Evolutionary conservation across 2,329 filamentous ascomycete genomes (phyloP), one percentile per base, ranked within the genome.

Genomic region (Coniella lustricola): DNA sequence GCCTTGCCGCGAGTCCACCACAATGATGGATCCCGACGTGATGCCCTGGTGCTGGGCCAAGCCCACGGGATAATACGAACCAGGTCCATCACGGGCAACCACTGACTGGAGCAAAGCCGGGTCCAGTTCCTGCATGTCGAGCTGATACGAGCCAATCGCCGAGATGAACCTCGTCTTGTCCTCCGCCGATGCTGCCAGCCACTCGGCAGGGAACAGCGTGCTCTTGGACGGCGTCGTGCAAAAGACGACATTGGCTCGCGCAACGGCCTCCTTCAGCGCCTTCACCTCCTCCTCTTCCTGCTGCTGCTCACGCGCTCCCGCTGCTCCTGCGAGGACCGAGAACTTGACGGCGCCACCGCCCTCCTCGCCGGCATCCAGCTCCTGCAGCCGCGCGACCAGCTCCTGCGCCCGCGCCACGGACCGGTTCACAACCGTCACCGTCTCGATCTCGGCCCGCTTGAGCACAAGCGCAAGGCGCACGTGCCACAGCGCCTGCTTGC

Each of bases 401-500:
- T 60, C 2, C 60, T 56, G 18, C 62, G 55, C 46, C 12, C 54
- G 49, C 7, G 37, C 44, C 32, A 25, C 38, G 0, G 64, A 64
- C 0, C 64, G 60, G 29, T 68, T 68, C 8, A 68, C 60, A 3
- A 68, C 45, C 0, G 60, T 66, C 12, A 69, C 52, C 3, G 43
- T 54, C 8, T 51, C 49, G 3, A 67, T 56, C 13, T 61, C 58
- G 0, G 44, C 33, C 0, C 60, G 60, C 3, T 61, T 52, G 0
- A 85, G 69, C 2, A 82, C 67, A 2, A 87, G 64, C 0, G 82
- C 79, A 5, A 87, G 72, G 1, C 81, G 75, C 8, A 84, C 76
- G 57, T 87, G 84, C 84, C 84, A 88, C 58, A 84, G 79, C 1
- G 84, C 84, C 63, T 87, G 82, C 54, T 77, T 80, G 25, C 84